Conservation (phyloP, 2,329 filamentous ascomycete genomes). For the Thielaviopsis musarum region DNA sequence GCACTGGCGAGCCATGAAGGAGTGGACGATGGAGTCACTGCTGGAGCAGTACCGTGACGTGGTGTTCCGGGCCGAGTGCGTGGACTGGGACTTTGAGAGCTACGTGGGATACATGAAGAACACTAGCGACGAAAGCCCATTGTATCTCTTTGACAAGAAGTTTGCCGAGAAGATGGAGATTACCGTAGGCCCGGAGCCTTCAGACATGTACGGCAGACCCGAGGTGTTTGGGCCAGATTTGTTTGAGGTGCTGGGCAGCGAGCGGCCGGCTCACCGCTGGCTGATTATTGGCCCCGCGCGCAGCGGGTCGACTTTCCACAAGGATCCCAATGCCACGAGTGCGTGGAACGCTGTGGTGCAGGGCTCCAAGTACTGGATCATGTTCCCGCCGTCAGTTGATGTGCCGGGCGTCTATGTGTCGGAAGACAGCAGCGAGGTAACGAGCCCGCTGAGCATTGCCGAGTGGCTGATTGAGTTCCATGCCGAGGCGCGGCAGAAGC, state of each 20-base stretch:
- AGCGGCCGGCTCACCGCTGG: constrained; percentile 82
- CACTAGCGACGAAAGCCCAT: constrained; percentile 68
- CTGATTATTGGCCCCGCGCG: constrained; percentile 76
- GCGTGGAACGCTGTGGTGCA: constrained; percentile 91
- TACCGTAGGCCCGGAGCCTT: constrained; percentile 34
- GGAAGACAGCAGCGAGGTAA: constrained; percentile 80
- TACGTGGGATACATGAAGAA: constrained; percentile 72
- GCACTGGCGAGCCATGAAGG: constrained; percentile 58
- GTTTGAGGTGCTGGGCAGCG: constrained; percentile 59
- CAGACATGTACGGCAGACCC: constrained; percentile 57
- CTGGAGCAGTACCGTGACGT: constrained; percentile 45
- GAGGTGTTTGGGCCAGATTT: constrained; percentile 74
- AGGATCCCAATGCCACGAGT: constrained; percentile 54
- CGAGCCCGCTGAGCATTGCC: constrained; percentile 84
- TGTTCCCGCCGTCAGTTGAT: constrained; percentile 68
- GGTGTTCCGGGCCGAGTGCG: constrained; percentile 75
- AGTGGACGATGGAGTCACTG: constrained; percentile 58
- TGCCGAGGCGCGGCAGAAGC: constrained; percentile 55
- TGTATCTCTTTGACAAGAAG: constrained; percentile 79
- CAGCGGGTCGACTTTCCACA: constrained; percentile 90
- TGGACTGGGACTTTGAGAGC: constrained; percentile 74
- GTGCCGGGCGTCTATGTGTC: constrained; percentile 87
- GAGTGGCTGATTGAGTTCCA: constrained; percentile 92
- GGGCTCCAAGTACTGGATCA: constrained; percentile 94
- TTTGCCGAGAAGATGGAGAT: constrained; percentile 80